Base-by-base conservation (phyloP, 1,284 basidiomycete genomes). In the Golubevia sp. region DNA sequence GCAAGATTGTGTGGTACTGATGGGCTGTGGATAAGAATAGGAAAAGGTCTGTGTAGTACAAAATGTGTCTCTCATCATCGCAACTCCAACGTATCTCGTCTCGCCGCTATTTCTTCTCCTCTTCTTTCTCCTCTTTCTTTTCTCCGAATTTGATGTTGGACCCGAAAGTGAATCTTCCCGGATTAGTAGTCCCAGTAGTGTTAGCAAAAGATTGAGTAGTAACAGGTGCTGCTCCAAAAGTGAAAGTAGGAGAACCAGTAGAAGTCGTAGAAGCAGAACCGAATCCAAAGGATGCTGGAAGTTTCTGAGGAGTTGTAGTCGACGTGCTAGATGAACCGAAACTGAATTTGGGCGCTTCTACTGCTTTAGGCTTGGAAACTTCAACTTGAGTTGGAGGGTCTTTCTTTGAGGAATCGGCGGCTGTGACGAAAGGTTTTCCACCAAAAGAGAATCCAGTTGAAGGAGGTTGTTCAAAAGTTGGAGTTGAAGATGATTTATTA, bases 211-310 rank as follows among this genome's bases (percentile, higher is more conserved):
- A 67, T 44, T 21, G 73, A 76, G 50, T 79, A 81, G 49, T 82
- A 77, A n/a, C 68, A 62, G 0, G 78, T 79, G 38, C 79, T 74
- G 55, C 66, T 65, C 15, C 69, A 71, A 0, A 66, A 73, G 20
- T 65, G 71, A 20, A 69, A 64, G 56, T 78, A 78, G 56, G 26
- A 55, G 15, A 26, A n/a, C n/a, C n/a, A 13, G 23, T 58, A 51
- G n/a, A 3, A 20, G 26, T 38, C 18, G 20, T 6, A 6, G 54
- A n/a, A n/a, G 54, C 8, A n/a, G 54, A 26, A 55, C n/a, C 54
- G 11, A 24, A 24, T 38, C 5, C 6, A 38, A 26, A n/a, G 20
- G 26, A 55, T 8, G 54, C 54, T 7, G 54, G n/a, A 5, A n/a
- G 18, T 6, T 24, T 38, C n/a, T 20, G 3, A 49, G 44, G 7